A percentile compares a stretch with the other conserved stretches of the same genome.
phyloP scores from a whole-genome alignment of 768 basidiomycete genomes.

The Cyathus striatus region DNA sequence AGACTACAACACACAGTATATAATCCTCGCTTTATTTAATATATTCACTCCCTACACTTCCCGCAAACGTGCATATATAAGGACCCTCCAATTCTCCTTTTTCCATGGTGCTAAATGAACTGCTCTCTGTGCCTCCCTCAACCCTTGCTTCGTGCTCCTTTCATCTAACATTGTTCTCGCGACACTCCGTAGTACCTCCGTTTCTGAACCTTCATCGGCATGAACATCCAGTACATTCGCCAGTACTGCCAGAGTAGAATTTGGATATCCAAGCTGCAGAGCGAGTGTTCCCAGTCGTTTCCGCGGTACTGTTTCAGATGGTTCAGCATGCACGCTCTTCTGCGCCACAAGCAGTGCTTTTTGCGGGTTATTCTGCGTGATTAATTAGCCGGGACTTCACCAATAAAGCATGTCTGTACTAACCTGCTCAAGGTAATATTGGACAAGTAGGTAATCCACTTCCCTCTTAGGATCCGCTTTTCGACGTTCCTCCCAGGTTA shows the following conservation, averaged over 20 bases:
- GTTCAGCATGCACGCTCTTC: constrained; percentile 52
- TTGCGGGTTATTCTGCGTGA: constrained; percentile 37
- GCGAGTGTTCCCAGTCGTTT: constrained; percentile 51
- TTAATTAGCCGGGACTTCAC: not conserved
- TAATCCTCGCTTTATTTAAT: too few species aligned
- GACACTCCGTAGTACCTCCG: too few species aligned
- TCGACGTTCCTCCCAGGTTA: constrained; percentile 62
- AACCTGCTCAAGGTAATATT: constrained; percentile 74
- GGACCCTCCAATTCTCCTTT: constrained; percentile 47
- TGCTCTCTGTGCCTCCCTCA: constrained; percentile 51
- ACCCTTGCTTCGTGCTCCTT: constrained; percentile 7
- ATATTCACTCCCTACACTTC: not conserved
- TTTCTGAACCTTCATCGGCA: too few species aligned
- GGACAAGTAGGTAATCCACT: constrained; percentile 65
- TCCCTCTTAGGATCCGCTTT: constrained; percentile 66
- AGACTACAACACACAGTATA: constrained; percentile 4
- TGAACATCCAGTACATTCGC: too few species aligned
- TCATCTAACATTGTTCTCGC: too few species aligned
- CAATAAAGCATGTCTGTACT: constrained; percentile 9
- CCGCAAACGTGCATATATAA: constrained; percentile 47
- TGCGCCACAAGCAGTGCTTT: constrained; percentile 53
- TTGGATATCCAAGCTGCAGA: constrained; percentile 39
- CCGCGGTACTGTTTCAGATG: constrained; percentile 42
- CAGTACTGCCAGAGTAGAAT: constrained; percentile 44
- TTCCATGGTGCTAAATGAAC: constrained; percentile 58